phyloP scores from a whole-genome alignment of 129 eudicot genomes.

The Flaveria ramosissima region DNA sequence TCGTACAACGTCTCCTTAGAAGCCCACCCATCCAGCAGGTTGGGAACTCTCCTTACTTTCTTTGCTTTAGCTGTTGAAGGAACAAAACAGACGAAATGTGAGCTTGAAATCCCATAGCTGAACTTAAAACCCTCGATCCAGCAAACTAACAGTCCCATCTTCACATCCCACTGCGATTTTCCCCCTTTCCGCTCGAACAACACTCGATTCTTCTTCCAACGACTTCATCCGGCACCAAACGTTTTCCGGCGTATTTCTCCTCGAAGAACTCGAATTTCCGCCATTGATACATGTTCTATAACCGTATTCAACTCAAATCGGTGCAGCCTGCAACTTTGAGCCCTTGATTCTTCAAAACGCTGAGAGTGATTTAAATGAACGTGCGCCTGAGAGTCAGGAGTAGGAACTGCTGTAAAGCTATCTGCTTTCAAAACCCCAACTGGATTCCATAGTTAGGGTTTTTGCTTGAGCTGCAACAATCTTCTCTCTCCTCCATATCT shows the following conservation, averaged over 20 bases:
- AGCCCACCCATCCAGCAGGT: constrained; percentile 99
- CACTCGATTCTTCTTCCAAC: constrained; percentile 59
- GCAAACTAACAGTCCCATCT: constrained; percentile 65
- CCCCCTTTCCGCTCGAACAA: constrained; percentile 87
- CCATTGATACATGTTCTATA: constrained; percentile 77
- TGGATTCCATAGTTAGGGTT: too few species aligned
- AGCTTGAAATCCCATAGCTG: constrained; percentile 75
- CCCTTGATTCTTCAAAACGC: constrained; percentile 3
- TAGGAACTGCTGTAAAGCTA: constrained; percentile 68
- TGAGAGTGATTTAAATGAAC: constrained; percentile 39
- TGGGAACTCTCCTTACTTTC: constrained; percentile 71
- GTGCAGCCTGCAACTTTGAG: too few species aligned
- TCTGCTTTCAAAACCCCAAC: constrained; percentile 86
- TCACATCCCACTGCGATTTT: constrained; percentile 71
- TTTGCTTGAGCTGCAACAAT: too few species aligned
- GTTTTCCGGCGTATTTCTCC: constrained; percentile 75
- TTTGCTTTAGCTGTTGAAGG: constrained; percentile 83
- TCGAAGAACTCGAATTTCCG: constrained; percentile 97
- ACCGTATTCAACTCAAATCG: constrained; percentile 16
- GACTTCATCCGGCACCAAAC: constrained; percentile 63
- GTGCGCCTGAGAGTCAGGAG: constrained; percentile 49
- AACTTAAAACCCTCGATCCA: constrained; percentile 92
- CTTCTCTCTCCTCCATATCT: too few species aligned
- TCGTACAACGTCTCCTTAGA: constrained; percentile 36
- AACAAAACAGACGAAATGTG: constrained; percentile 80